Conservation (phyloP, 169 alveolate genomes). For the Cryptosporidium viatorum region DNA sequence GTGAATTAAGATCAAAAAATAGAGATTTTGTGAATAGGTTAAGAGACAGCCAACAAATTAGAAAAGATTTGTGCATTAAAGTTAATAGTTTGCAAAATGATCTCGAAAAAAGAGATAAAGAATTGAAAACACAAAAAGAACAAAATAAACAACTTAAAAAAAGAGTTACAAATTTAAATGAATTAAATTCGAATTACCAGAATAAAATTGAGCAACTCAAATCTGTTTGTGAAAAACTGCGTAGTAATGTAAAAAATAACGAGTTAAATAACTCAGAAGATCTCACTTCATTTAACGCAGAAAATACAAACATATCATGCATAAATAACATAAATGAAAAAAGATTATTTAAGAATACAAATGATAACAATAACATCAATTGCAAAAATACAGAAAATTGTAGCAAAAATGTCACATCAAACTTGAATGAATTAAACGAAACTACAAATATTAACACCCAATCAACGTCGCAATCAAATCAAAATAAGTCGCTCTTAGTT, state of each 20-base stretch:
- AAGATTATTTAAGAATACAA: not conserved
- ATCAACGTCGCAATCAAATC: constrained; percentile 6
- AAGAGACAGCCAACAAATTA: constrained; percentile 70
- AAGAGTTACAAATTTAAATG: constrained; percentile 60
- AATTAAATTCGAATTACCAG: constrained; percentile 55
- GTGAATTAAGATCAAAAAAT: constrained; percentile 58
- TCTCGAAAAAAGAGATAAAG: constrained; percentile 64
- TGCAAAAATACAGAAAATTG: not conserved
- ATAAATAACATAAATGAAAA: not conserved
- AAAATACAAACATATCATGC: constrained; percentile 8
- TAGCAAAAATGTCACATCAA: not conserved
- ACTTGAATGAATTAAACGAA: not conserved
- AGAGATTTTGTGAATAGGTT: constrained; percentile 59
- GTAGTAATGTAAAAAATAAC: not conserved
- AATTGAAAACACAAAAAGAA: constrained; percentile 45
- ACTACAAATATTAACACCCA: not conserved
- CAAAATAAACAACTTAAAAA: constrained; percentile 70
- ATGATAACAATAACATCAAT: not conserved
- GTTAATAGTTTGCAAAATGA: constrained; percentile 66
- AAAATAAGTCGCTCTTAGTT: constrained; percentile 44
- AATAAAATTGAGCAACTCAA: constrained; percentile 59
- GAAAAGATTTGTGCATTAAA: constrained; percentile 66
- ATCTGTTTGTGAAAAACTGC: constrained; percentile 30
- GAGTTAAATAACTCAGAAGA: not conserved
- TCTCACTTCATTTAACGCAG: not conserved